Percentiles rank a stretch among this genome's conserved stretches.
These are phyloP conservation scores for Boletellus sp. DNA, from an alignment of 768 basidiomycete genomes.

Conservation along the genomic window DNA sequence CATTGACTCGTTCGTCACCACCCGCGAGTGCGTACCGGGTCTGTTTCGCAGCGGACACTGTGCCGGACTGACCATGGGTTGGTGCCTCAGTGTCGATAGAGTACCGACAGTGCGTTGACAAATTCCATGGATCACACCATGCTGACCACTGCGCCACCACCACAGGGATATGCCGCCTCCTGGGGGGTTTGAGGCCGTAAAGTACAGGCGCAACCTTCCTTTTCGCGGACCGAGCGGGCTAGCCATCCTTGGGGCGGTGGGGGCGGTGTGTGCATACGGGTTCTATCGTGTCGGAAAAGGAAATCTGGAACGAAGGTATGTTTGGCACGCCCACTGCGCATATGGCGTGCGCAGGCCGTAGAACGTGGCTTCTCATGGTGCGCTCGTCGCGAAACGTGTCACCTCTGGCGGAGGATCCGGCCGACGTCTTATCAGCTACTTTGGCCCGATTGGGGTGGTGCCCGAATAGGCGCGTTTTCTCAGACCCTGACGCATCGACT, in stretches of 20 bases:
- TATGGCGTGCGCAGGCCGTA: slow-evolving; percentile 54
- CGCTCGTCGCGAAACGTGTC: slow-evolving; percentile 71
- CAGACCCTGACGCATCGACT: slow-evolving; percentile 32
- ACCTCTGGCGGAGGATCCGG: slow-evolving; percentile 46
- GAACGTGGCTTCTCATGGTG: slow-evolving; percentile 57
- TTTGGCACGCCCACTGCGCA: slow-evolving; percentile 28
- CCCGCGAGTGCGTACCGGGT: slow-evolving; percentile 18
- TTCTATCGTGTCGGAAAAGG: slow-evolving; percentile 90
- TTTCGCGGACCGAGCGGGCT: slow-evolving; percentile 82
- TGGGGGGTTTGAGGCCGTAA: slow-evolving; percentile 88
- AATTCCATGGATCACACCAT: slow-evolving; percentile 8
- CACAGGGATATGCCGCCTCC: slow-evolving; percentile 91
- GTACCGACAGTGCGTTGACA: slow-evolving; percentile 27
- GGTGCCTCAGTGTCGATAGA: slow-evolving; percentile 22
- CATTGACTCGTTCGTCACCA: neutral
- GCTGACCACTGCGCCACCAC: slow-evolving; percentile 11
- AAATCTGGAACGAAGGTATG: slow-evolving; percentile 89
- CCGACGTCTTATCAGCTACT: slow-evolving; percentile 43
- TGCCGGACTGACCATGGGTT: neutral
- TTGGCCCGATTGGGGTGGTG: slow-evolving; percentile 38
- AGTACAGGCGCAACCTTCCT: slow-evolving; percentile 95
- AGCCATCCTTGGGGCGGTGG: slow-evolving; percentile 82
- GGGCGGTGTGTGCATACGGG: slow-evolving; percentile 82
- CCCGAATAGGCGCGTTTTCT: slow-evolving; percentile 37
- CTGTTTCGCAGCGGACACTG: neutral